A percentile compares a stretch with the other conserved stretches of the same genome.
Conservation (phyloP, 257 asterid genomes). For the Ballota nigra region DNA sequence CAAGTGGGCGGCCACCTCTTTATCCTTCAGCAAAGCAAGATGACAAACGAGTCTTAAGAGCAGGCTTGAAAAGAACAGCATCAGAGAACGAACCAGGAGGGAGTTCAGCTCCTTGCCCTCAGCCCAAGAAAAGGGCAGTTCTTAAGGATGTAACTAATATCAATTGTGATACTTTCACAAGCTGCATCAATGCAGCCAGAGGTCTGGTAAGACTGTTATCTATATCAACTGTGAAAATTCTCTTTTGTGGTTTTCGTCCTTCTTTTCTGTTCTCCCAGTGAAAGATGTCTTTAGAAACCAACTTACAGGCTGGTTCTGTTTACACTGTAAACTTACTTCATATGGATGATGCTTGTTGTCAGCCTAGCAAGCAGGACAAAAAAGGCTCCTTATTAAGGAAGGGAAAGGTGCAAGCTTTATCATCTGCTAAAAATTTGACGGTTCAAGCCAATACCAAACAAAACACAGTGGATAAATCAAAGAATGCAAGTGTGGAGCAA, state of each 20-base stretch:
- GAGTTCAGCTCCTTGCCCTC: conserved; percentile 38
- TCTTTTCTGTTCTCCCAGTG: neutral
- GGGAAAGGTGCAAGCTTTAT: conserved; percentile 44
- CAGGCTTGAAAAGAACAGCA: conserved; percentile 66
- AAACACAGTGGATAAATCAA: conserved; percentile 23
- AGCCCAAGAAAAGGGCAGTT: conserved; percentile 67
- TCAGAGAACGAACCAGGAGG: conserved; percentile 37
- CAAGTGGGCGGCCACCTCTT: conserved; percentile 70
- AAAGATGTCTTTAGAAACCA: neutral
- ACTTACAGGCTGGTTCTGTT: too few species aligned
- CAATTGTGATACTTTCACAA: conserved; percentile 45
- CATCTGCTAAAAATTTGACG: conserved; percentile 32
- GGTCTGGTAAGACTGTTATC: conserved; percentile 42
- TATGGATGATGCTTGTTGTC: conserved; percentile 17
- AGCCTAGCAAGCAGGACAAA: conserved; percentile 41
- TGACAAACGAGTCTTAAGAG: conserved; percentile 40
- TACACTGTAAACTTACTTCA: neutral
- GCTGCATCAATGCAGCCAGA: conserved; percentile 48
- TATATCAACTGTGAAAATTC: neutral
- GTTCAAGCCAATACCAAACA: conserved; percentile 35
- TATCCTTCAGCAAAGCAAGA: conserved; percentile 54
- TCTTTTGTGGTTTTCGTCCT: neutral
- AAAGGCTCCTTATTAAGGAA: conserved; percentile 39
- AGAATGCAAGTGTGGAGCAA: conserved; percentile 31
- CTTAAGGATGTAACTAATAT: conserved; percentile 84